Conservation (phyloP, 2,329 filamentous ascomycete species). For the Alternaria triticimaculans region DNA sequence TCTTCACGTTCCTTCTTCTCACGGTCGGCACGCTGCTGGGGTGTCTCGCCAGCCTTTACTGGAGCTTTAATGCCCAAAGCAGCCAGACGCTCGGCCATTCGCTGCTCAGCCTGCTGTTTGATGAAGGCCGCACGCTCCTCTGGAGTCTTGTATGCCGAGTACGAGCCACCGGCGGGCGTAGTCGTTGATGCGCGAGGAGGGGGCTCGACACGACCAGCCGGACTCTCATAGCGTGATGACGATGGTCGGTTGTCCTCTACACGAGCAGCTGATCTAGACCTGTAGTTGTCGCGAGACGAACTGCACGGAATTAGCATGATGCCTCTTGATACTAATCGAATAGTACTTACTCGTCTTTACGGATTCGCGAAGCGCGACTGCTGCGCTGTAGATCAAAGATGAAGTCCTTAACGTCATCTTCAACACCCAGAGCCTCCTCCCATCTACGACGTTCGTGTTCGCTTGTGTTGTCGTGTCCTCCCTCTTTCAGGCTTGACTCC, state of each 20-base stretch:
- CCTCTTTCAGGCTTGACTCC: conserved; percentile 86
- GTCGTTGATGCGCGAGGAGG: conserved; percentile 64
- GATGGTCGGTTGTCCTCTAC: conserved; percentile 42
- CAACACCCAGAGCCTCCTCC: conserved; percentile 95
- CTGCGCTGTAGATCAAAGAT: conserved; percentile 94
- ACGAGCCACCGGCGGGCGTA: conserved; percentile 67
- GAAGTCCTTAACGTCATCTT: conserved; percentile 96
- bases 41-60: conserved; percentile 77
- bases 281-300: conserved; percentile 41
- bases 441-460: conserved; percentile 93
- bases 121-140: conserved; percentile 96
- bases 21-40: conserved; percentile 84
- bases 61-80: conserved; percentile 90
- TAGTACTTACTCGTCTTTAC: conserved; percentile 63
- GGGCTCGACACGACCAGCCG: conserved; percentile 53
- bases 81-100: conserved; percentile 94
- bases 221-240: conserved; percentile 58
- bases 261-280: conserved; percentile 49
- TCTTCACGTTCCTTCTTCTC: conserved; percentile 88
- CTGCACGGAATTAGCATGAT: conserved; percentile 22
- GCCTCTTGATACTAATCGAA: background rate
- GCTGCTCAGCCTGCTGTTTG: conserved; percentile 94
- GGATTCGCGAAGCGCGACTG: conserved; percentile 76
- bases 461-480: conserved; percentile 73
- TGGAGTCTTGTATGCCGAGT: conserved; percentile 84